phyloP scores from a whole-genome alignment of 441 rosid genomes.

The Pelargonium cotyledonis region DNA sequence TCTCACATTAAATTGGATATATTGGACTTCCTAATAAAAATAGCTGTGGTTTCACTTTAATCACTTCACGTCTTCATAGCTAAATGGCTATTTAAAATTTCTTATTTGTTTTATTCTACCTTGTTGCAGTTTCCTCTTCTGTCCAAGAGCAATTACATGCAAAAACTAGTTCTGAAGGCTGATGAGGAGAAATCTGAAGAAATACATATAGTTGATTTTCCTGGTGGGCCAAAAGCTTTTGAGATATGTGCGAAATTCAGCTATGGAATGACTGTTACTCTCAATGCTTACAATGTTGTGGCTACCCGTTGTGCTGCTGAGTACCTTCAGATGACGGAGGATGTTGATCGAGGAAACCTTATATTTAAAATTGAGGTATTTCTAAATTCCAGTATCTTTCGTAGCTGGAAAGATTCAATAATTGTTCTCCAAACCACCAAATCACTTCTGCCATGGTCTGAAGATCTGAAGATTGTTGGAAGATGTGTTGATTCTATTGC shows the following conservation, averaged over 20 bases:
- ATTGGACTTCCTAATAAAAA: background rate
- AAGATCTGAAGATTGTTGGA: conserved; percentile 73
- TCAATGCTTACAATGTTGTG: conserved; percentile 78
- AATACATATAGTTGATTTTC: conserved; percentile 54
- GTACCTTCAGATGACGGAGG: conserved; percentile 92
- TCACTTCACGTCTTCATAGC: background rate
- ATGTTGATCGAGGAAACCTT: conserved; percentile 72
- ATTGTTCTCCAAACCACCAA: conserved; percentile 83
- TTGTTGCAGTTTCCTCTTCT: conserved; percentile 79
- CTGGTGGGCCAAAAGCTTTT: conserved; percentile 87
- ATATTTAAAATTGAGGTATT: conserved; percentile 82
- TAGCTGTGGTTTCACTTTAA: background rate
- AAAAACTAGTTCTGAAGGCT: conserved; percentile 48
- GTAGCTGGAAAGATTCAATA: conserved; percentile 96
- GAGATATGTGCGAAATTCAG: conserved; percentile 96
- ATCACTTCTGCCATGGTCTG: conserved; percentile 80
- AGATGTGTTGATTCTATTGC: conserved; percentile 87
- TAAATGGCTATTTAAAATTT: conserved; percentile 4
- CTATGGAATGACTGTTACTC: conserved; percentile 84
- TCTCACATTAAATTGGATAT: background rate
- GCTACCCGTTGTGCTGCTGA: conserved; percentile 90
- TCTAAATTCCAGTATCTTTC: conserved; percentile 74
- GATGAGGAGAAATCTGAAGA: conserved; percentile 53
- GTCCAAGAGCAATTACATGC: conserved; percentile 76
- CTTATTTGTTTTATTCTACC: conserved; percentile 11